Conservation (phyloP, 2,329 filamentous ascomycete genomes). For the Coniochaeta sp. region DNA sequence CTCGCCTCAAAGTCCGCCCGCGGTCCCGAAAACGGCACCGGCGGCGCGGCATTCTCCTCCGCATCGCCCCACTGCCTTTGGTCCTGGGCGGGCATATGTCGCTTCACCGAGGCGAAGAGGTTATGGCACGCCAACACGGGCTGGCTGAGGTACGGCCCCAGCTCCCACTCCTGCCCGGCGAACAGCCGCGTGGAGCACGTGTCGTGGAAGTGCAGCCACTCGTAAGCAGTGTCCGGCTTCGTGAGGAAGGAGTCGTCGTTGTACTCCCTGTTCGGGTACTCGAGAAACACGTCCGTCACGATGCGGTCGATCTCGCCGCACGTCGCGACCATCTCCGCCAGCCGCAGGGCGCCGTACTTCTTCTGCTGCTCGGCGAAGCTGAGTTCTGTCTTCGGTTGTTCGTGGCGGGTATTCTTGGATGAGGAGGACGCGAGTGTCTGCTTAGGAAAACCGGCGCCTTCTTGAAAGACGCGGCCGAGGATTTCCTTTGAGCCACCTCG, state of each 20-base stretch:
- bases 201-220: conserved; percentile 95
- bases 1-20: conserved; percentile 74
- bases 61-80: conserved; percentile 38
- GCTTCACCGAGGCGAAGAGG: conserved; percentile 69
- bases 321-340: conserved; percentile 71
- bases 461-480: conserved; percentile 69
- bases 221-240: conserved; percentile 82
- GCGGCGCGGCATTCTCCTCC: conserved; percentile 43
- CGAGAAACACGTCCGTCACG: conserved; percentile 74
- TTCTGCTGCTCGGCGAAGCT: conserved; percentile 69
- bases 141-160: conserved; percentile 79
- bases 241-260: conserved; percentile 89
- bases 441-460: conserved; percentile 71
- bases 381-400: conserved; percentile 53
- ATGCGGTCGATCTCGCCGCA: conserved; percentile 74
- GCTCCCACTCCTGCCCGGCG: conserved; percentile 85
- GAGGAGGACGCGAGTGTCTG: conserved; percentile 19
- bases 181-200: conserved; percentile 71
- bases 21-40: conserved; percentile 72
- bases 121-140: conserved; percentile 85
- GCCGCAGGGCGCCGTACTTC: conserved; percentile 62
- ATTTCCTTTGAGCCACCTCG: conserved; percentile 68
- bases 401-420: conserved; percentile 38
- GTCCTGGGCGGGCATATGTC: conserved; percentile 28
- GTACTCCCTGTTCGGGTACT: conserved; percentile 80